Conservation (phyloP, 2,329 filamentous ascomycete genomes). For the Exophiala lecanii-corni region DNA sequence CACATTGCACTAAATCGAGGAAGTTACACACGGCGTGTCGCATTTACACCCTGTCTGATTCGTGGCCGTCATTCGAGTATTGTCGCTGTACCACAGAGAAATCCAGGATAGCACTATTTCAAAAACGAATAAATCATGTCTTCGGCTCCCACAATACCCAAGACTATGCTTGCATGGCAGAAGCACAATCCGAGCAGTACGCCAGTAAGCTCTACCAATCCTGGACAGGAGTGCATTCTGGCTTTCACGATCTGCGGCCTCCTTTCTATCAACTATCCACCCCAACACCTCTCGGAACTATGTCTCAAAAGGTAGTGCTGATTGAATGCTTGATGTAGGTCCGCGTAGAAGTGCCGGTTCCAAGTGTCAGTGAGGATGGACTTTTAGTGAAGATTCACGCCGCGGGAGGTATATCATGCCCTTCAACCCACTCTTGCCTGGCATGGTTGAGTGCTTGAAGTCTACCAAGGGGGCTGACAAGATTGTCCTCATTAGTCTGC, state of each 20-base stretch:
- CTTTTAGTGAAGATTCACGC: slow-evolving; percentile 16
- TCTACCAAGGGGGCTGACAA: not conserved
- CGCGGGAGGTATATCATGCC: slow-evolving; percentile 8
- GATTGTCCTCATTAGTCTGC: slow-evolving; percentile 1
- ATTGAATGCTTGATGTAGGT: no score
- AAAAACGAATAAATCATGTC: not conserved
- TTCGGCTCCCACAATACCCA: slow-evolving; percentile 2
- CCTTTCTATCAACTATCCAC: not conserved
- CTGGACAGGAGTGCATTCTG: not conserved
- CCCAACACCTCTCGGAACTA: no score
- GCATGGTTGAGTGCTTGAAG: no score
- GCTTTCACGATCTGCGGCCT: not conserved
- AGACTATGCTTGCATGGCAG: slow-evolving; percentile 21
- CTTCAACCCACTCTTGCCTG: not conserved
- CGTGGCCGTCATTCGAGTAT: no score
- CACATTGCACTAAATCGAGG: no score
- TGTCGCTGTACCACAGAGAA: no score
- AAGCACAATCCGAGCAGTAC: slow-evolving; percentile 13
- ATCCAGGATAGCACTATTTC: not conserved
- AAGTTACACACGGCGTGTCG: no score
- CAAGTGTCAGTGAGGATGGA: slow-evolving; percentile 6
- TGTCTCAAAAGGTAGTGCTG: no score
- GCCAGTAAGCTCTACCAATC: slow-evolving; percentile 7
- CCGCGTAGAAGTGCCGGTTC: slow-evolving; percentile 14
- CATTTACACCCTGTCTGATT: no score